phyloP scores from a whole-genome alignment of 73 alveolate genomes.

The Durusdinium trenchii region DNA sequence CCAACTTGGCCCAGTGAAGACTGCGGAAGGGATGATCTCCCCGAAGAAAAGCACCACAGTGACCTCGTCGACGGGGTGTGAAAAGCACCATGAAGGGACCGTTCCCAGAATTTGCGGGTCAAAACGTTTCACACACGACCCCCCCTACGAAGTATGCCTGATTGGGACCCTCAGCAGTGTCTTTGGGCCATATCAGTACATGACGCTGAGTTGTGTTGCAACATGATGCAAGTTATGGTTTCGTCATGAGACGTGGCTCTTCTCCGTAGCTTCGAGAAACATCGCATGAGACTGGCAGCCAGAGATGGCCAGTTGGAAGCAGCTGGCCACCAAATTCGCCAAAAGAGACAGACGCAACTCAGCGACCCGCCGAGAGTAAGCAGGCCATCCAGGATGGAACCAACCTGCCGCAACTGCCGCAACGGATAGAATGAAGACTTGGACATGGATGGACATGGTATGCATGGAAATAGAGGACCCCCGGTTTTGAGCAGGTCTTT shows the following conservation, averaged over 20 bases:
- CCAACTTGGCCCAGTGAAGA: slow-evolving; percentile 55
- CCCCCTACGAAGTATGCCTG: no score
- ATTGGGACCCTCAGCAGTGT: no score
- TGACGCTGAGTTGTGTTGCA: no score
- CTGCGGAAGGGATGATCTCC: slow-evolving; percentile 87
- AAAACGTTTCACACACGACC: no score
- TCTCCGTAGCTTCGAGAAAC: no score
- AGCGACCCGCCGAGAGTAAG: slow-evolving; percentile 60
- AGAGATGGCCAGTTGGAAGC: background rate
- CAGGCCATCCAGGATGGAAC: slow-evolving; percentile 95
- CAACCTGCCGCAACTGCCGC: slow-evolving; percentile 2
- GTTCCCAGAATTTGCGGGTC: no score
- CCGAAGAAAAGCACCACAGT: slow-evolving; percentile 88
- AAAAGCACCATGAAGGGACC: no score
- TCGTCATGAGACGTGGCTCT: no score
- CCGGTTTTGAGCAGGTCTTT: background rate
- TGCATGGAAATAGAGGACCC: background rate
- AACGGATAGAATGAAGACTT: background rate
- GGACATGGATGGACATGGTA: background rate
- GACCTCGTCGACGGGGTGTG: background rate
- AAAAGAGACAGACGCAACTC: background rate
- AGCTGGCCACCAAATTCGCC: background rate
- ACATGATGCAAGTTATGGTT: no score
- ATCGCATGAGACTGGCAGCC: background rate
- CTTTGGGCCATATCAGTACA: no score